Base-by-base conservation (phyloP, 2,329 filamentous ascomycete genomes). In the Hymenoscyphus salicellus region DNA sequence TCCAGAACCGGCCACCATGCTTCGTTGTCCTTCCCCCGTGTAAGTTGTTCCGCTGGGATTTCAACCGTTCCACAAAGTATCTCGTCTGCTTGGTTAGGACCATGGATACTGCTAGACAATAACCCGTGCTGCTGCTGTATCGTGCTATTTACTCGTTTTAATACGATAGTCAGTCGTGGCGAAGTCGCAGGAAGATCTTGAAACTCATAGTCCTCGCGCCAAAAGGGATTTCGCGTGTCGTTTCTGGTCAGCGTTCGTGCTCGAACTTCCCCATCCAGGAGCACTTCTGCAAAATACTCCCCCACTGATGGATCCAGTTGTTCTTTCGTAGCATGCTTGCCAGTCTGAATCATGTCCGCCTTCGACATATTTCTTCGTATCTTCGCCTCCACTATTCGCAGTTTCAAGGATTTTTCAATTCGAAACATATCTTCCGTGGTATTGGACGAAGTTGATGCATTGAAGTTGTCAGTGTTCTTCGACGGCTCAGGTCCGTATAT, bases 1-100 rank as follows among this genome's bases (percentile, higher is more conserved):
- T 97, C 92, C 58, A 89, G 78, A 26, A 97, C 86, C 17, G 89
- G 89, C 80, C 92, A 90, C 94, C 93, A 97, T 72, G 93, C 89
- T 76, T 98, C 94, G 38, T 89, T 84, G 64, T 94, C 90, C 72
- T 89, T 89, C 17, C 88, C 89, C 0, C 86, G 83, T 43, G 94
- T 91, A 17, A 97, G 77, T 67, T 93, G 89, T 65, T 93, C 89
- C 7, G 97, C 80, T 23, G 88, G 85, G 55, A 77, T 71, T 70
- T 97, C 92, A n/a, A 97, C 89, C 60, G 88, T 86, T 1, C 92
- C 91, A 68, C 84, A 86, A 2, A 85, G 73, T 16, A 82, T 74
- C 71, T 89, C 86, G 2, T 79, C 79, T 14, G 82, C 71, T 57
- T 67, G 65, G n/a, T 67, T 67, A 8, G 65, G 43, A 30, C 64